Evolutionary conservation across 1,284 basidiomycete genomes (phyloP).

Genomic region (Singerocomus inundabilis): DNA sequence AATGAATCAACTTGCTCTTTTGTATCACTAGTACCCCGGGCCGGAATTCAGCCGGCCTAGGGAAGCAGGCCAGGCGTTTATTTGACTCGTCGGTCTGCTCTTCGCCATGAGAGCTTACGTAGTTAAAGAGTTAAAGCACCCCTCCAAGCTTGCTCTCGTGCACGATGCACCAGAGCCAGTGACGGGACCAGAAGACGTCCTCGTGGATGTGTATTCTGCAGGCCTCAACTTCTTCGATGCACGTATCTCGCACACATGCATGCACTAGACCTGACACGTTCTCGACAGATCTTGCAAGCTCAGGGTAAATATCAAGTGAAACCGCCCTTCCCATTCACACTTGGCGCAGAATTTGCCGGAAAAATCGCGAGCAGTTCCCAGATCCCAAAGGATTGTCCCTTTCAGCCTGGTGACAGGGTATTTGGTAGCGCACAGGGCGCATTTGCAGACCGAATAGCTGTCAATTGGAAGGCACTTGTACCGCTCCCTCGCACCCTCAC

Average conservation of each 20-base stretch:
- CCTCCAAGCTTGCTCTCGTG: slow-evolving; percentile 61
- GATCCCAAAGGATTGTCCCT: slow-evolving; percentile 80
- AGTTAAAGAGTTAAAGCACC: slow-evolving; percentile 71
- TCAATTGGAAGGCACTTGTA: slow-evolving; percentile 48
- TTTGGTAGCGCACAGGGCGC: slow-evolving; percentile 86
- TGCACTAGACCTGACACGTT: not conserved
- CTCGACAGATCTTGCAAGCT: slow-evolving; percentile 69
- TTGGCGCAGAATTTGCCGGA: slow-evolving; percentile 88
- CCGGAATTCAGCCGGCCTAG: no score
- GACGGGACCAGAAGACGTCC: slow-evolving; percentile 56
- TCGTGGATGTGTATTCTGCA: slow-evolving; percentile 81
- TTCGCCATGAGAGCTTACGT: slow-evolving; percentile 76
- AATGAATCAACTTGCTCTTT: no score
- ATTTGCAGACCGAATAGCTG: slow-evolving; percentile 72
- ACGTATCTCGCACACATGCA: slow-evolving; percentile 18
- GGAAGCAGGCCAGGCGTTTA: no score
- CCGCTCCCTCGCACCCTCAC: slow-evolving; percentile 63
- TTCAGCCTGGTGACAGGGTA: slow-evolving; percentile 82
- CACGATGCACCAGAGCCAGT: slow-evolving; percentile 61
- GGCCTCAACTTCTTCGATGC: slow-evolving; percentile 83
- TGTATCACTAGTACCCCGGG: no score
- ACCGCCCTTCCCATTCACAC: slow-evolving; percentile 79
- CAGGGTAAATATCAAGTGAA: slow-evolving; percentile 89
- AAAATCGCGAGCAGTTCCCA: slow-evolving; percentile 71
- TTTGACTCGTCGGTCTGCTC: not conserved